Conservation (phyloP, 2,329 filamentous ascomycete genomes). For the Malbranchea zuffiana region DNA sequence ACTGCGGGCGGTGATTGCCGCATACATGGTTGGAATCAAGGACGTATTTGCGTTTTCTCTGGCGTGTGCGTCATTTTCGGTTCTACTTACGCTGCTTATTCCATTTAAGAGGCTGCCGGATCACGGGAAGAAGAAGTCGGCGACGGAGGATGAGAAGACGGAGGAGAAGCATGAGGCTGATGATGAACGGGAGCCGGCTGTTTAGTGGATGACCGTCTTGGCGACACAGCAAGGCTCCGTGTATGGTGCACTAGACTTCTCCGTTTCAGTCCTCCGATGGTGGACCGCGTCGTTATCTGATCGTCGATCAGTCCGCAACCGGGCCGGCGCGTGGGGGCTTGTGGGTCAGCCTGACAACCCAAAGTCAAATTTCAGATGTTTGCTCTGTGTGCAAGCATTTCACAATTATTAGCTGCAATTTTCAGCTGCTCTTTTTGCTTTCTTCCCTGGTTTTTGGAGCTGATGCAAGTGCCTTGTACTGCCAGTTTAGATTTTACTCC, state of each 20-base stretch:
- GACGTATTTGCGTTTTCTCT: constrained; percentile 46
- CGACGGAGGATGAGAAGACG: constrained; percentile 4
- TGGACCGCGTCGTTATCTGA: no score
- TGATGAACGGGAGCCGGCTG: neutral
- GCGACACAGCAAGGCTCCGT: neutral
- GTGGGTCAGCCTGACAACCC: no score
- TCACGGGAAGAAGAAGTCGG: neutral
- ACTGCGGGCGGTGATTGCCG: constrained; percentile 44
- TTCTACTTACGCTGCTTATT: constrained; percentile 29
- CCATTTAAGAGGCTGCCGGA: neutral
- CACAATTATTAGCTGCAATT: no score
- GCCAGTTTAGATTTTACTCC: no score
- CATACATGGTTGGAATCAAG: constrained; percentile 37
- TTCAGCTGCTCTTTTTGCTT: no score
- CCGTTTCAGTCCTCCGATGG: neutral
- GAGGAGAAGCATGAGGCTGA: neutral
- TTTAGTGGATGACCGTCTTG: neutral
- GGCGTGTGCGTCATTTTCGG: constrained; percentile 44
- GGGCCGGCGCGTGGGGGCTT: no score
- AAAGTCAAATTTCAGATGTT: no score
- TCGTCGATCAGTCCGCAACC: no score
- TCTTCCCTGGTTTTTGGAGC: no score
- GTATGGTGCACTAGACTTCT: neutral
- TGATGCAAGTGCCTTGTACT: no score
- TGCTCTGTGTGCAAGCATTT: no score